These are phyloP conservation scores for Hirsutella minnesotensis DNA, from an alignment of 2,329 filamentous ascomycete species.

Conservation along the genomic window DNA sequence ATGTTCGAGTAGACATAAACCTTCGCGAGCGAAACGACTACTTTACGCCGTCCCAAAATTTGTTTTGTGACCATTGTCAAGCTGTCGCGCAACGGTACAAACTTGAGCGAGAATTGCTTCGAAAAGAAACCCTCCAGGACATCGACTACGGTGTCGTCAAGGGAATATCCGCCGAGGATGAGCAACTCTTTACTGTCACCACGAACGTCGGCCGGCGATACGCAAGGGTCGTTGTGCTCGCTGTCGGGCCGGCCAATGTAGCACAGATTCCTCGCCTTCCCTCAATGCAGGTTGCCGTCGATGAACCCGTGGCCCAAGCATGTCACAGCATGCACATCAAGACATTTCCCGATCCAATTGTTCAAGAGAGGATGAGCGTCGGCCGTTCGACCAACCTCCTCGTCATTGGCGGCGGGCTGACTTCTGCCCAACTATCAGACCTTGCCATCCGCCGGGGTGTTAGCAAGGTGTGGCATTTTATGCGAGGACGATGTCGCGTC, in stretches of 20 bases:
- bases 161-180: constrained; percentile 29
- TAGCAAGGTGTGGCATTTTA: constrained; percentile 55
- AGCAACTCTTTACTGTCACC: constrained; percentile 52
- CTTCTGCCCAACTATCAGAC: constrained; percentile 62
- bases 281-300: constrained; percentile 14
- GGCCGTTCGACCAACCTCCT: constrained; percentile 48
- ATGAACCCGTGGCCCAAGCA: constrained; percentile 24
- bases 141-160: constrained; percentile 45
- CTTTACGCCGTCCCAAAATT: constrained; percentile 48
- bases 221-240: constrained; percentile 53
- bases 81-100: constrained; percentile 44
- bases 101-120: constrained; percentile 36
- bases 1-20: constrained; percentile 42
- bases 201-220: constrained; percentile 43
- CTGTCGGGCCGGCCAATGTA: constrained; percentile 55
- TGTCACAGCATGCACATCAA: constrained; percentile 56
- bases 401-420: constrained; percentile 64
- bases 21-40: constrained; percentile 59
- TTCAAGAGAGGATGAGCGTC: constrained; percentile 40
- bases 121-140: constrained; percentile 46
- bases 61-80: constrained; percentile 52
- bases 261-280: constrained; percentile 34
- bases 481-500: constrained; percentile 47
- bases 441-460: constrained; percentile 53
- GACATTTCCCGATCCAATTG: constrained; percentile 39